phyloP scores from a whole-genome alignment of 768 basidiomycete genomes.

The Crassisporium funariophilum region DNA sequence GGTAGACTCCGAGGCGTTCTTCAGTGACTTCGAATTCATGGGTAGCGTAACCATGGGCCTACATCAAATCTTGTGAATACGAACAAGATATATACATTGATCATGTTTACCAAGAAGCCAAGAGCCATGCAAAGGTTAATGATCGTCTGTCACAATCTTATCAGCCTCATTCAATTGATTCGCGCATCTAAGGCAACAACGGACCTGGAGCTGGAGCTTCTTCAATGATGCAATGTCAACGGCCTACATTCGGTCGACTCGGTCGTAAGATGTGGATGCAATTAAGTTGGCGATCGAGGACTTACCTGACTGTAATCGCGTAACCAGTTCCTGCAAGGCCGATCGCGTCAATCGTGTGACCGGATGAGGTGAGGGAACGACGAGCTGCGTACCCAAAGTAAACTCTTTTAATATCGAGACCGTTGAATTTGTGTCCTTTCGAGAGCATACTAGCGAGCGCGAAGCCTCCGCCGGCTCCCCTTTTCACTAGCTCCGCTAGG shows the following conservation, averaged over 20 bases:
- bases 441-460: constrained; percentile 59
- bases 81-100: not conserved
- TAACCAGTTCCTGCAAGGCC: constrained; percentile 70
- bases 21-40: constrained; percentile 83
- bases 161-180: constrained; percentile 4
- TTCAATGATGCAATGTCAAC: constrained; percentile 82
- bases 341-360: not conserved
- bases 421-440: constrained; percentile 70
- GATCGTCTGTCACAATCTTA: constrained; percentile 58
- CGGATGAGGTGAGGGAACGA: not conserved
- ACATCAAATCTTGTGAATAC: not conserved
- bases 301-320: constrained; percentile 81
- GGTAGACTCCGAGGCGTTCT: constrained; percentile 82
- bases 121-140: constrained; percentile 88
- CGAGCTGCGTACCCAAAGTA: constrained; percentile 66
- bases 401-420: constrained; percentile 81
- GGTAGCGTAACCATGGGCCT: constrained; percentile 83
- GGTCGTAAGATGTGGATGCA: not conserved
- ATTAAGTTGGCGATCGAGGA: not conserved
- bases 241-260: constrained; percentile 44
- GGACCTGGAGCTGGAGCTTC: constrained; percentile 68
- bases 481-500: constrained; percentile 61
- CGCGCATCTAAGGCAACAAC: constrained; percentile 11
- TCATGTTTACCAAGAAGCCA: constrained; percentile 72
- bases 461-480: constrained; percentile 55